Conservation (phyloP, 495 filamentous ascomycete genomes). For the Aspergillus ellipticus region DNA sequence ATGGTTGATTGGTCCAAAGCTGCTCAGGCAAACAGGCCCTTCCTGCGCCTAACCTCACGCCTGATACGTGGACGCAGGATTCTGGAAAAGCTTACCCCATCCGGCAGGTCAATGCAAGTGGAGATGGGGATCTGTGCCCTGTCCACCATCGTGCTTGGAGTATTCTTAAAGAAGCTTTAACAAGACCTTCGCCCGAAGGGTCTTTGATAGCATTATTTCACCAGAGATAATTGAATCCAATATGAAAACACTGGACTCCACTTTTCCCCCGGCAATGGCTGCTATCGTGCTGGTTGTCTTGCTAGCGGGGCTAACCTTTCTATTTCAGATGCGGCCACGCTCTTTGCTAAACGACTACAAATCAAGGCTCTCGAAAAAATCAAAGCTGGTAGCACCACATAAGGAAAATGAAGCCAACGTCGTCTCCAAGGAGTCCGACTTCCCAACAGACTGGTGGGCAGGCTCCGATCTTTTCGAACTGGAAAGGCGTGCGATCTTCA, state of each 20-base stretch:
- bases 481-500: conserved; percentile 52
- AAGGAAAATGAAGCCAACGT: background rate
- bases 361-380: background rate
- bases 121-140: background rate
- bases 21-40: background rate
- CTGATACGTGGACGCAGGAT: background rate
- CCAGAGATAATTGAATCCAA: background rate
- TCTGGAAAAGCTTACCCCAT: conserved; percentile 17
- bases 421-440: conserved; percentile 34
- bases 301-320: conserved; percentile 7
- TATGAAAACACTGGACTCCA: background rate
- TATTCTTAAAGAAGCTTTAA: background rate
- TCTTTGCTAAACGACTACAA: background rate
- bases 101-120: conserved; percentile 8
- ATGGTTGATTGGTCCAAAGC: background rate
- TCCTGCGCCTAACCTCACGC: background rate
- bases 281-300: conserved; percentile 5
- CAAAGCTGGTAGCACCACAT: background rate
- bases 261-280: background rate
- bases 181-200: background rate
- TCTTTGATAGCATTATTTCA: background rate
- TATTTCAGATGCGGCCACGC: conserved; percentile 9
- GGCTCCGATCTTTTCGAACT: conserved; percentile 45
- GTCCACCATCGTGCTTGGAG: background rate
- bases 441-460: conserved; percentile 46